Conservation (phyloP, 805 yeast genomes). For the Barnettozyma botsteinii region DNA sequence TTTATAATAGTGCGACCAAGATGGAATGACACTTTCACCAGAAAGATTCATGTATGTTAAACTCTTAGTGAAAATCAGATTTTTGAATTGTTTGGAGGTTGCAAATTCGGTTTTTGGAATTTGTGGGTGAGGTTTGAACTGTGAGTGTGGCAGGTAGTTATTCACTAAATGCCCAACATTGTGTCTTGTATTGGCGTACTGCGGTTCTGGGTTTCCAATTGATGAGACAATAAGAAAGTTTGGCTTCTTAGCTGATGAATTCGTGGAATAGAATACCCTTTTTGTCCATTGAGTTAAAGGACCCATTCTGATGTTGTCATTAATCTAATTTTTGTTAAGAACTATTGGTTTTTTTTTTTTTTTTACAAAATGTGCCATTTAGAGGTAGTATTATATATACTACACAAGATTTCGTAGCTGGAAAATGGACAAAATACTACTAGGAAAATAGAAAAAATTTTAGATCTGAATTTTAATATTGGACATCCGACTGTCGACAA, state of each 20-base stretch:
- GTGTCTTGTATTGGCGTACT: constrained; percentile 61
- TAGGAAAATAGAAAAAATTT: no score
- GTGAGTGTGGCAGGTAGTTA: constrained; percentile 26
- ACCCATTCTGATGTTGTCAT: no score
- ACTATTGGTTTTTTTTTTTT: no score
- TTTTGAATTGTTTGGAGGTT: constrained; percentile 12
- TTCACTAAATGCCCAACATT: constrained; percentile 66
- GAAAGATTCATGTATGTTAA: constrained; percentile 63
- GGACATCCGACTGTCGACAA: no score
- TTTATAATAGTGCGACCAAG: constrained; percentile 37
- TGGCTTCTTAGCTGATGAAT: constrained; percentile 12
- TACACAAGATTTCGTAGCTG: no score
- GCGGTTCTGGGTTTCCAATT: constrained; percentile 72
- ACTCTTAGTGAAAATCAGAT: constrained; percentile 45
- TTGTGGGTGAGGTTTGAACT: constrained; percentile 3
- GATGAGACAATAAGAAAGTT: constrained; percentile 37
- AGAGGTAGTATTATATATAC: no score
- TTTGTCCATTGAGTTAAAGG: no score
- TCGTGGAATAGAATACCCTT: not conserved
- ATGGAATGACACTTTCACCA: constrained; percentile 49
- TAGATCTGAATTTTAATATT: no score
- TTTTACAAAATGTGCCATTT: no score
- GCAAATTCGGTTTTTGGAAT: constrained; percentile 3
- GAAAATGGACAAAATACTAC: no score
- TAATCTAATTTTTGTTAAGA: no score